Conservation (phyloP, 148 eudicot genomes). For the Talinum fruticosum region DNA sequence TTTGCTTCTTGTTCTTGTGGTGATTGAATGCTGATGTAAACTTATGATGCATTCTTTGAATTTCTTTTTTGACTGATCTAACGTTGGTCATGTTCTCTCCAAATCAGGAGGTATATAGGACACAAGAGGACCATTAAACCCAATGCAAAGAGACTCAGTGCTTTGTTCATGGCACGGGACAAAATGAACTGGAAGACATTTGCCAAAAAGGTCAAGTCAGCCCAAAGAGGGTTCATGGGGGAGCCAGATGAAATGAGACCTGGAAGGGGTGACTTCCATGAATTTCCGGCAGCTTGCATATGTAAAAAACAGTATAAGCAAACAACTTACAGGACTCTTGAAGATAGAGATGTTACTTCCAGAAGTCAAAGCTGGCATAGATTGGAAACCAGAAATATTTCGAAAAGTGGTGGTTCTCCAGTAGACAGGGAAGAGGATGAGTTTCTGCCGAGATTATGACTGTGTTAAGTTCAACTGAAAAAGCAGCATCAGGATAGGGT, state of each 20-base stretch:
- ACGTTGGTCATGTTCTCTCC: neutral
- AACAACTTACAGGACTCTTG: constrained; percentile 18
- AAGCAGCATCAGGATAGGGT: neutral
- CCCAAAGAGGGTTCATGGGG: constrained; percentile 92
- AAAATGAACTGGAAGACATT: constrained; percentile 72
- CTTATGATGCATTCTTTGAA: neutral
- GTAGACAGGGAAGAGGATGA: constrained; percentile 24
- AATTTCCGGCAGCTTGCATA: constrained; percentile 78
- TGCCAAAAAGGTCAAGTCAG: constrained; percentile 76
- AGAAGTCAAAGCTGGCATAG: constrained; percentile 23
- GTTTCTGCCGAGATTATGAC: constrained; percentile 27
- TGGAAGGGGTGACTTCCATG: constrained; percentile 82
- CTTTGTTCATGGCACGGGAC: constrained; percentile 60
- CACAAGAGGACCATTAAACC: constrained; percentile 95
- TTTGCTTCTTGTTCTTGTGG: neutral
- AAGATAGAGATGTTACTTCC: neutral
- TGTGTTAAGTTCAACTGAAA: no score
- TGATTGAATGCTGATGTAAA: neutral
- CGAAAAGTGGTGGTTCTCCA: constrained; percentile 14
- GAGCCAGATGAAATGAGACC: constrained; percentile 89
- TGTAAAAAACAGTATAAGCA: constrained; percentile 55
- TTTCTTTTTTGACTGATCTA: neutral
- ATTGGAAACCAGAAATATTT: constrained; percentile 21
- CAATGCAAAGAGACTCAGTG: constrained; percentile 84
- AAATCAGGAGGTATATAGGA: constrained; percentile 83